A percentile compares a stretch with the other conserved stretches of the same genome.
Evolutionary conservation across 1,284 basidiomycete genomes (phyloP).

Genomic region (Meripilus lineatus): DNA sequence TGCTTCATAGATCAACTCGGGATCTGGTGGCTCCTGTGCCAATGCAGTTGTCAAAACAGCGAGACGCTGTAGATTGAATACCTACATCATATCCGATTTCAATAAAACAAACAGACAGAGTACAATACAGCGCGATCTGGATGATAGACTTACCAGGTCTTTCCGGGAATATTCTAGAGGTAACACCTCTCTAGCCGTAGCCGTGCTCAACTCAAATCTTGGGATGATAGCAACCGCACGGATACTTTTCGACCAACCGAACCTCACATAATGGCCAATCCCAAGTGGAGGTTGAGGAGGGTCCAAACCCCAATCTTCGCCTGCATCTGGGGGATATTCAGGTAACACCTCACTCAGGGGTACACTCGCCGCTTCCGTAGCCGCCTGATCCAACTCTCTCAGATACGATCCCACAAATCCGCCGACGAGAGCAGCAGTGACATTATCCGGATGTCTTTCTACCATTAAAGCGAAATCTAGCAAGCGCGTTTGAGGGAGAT

Average conservation of each 20-base stretch:
- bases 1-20: constrained; percentile 95
- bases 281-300: constrained; percentile 87
- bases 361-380: constrained; percentile 78
- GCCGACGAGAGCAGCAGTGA: constrained; percentile 94
- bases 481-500: constrained; percentile 67
- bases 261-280: constrained; percentile 94
- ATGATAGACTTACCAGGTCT: constrained; percentile 73
- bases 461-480: constrained; percentile 99
- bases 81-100: constrained; percentile 43
- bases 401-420: constrained; percentile 99
- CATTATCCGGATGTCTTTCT: constrained; percentile 98
- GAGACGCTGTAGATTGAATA: constrained; percentile 96
- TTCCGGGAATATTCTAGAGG: constrained; percentile 83
- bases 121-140: background rate
- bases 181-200: constrained; percentile 87
- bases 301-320: constrained; percentile 83
- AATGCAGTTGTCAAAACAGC: constrained; percentile 98
- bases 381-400: constrained; percentile 79
- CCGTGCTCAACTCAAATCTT: constrained; percentile 94
- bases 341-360: constrained; percentile 96
- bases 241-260: constrained; percentile 85
- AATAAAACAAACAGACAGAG: constrained; percentile 24
- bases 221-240: constrained; percentile 96
- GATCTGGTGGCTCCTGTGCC: constrained; percentile 85
- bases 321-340: constrained; percentile 92